Evolutionary conservation across 495 filamentous ascomycete species (phyloP).

Genomic region (Podospora conica): DNA sequence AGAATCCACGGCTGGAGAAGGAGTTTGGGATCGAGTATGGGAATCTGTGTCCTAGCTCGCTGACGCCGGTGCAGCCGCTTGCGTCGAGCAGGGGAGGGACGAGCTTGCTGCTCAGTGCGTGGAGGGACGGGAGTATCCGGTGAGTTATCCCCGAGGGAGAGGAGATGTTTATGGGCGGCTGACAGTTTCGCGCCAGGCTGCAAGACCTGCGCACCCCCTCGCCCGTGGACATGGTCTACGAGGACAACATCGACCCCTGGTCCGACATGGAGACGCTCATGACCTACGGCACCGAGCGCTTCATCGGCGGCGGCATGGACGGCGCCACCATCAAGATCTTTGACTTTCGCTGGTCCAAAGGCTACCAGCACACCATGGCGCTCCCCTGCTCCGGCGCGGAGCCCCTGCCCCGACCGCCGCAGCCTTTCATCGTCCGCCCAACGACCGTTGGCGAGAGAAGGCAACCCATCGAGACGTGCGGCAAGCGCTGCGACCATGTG

Average conservation of each 20-base stretch:
- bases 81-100: slow-evolving; percentile 24
- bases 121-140: slow-evolving; percentile 42
- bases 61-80: slow-evolving; percentile 32
- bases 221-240: slow-evolving; percentile 32
- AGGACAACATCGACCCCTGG: slow-evolving; percentile 39
- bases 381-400: slow-evolving; percentile 29
- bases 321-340: slow-evolving; percentile 38
- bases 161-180: not conserved
- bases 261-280: slow-evolving; percentile 36
- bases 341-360: slow-evolving; percentile 42
- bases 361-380: slow-evolving; percentile 38
- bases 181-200: slow-evolving; percentile 21
- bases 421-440: slow-evolving; percentile 24
- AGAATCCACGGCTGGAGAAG: slow-evolving; percentile 11
- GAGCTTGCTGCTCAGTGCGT: slow-evolving; percentile 39
- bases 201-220: slow-evolving; percentile 39
- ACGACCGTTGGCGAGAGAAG: not conserved
- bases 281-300: slow-evolving; percentile 37
- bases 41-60: slow-evolving; percentile 27
- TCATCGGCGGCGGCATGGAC: slow-evolving; percentile 34
- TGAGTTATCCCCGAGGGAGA: not conserved
- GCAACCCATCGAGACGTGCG: not conserved
- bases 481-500: slow-evolving; percentile 24
- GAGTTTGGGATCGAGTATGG: slow-evolving; percentile 15
- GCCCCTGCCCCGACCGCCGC: slow-evolving; percentile 33